Percentiles rank a stretch among this genome's conserved stretches.
These are phyloP conservation scores for Spathaspora girioi DNA, from an alignment of 805 yeast species.

Conservation along the genomic window DNA sequence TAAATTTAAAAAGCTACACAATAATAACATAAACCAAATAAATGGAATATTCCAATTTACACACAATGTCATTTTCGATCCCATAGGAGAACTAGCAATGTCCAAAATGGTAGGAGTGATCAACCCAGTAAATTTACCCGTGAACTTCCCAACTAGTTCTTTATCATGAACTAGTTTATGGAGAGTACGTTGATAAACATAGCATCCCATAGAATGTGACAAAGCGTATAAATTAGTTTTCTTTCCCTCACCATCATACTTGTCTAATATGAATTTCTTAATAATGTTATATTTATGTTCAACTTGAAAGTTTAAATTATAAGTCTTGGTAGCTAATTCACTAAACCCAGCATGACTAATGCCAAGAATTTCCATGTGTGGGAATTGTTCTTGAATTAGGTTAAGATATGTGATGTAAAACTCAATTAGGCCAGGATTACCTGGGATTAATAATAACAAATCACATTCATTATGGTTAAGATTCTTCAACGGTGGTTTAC, in stretches of 20 bases:
- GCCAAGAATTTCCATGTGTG: constrained; percentile 50
- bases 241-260: constrained; percentile 5
- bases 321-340: constrained; percentile 19
- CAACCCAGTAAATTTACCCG: constrained; percentile 49
- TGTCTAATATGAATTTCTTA: constrained; percentile 22
- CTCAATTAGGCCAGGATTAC: constrained; percentile 72
- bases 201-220: constrained; percentile 75
- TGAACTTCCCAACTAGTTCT: constrained; percentile 14
- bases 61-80: constrained; percentile 22
- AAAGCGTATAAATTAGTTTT: constrained; percentile 42
- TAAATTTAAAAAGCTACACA: constrained; percentile 5
- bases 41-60: constrained; percentile 24
- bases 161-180: constrained; percentile 20
- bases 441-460: constrained; percentile 62
- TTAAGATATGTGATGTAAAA: constrained; percentile 57
- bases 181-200: constrained; percentile 54
- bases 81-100: constrained; percentile 45
- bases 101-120: constrained; percentile 70
- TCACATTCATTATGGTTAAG: constrained; percentile 15
- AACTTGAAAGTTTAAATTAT: constrained; percentile 52
- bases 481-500: constrained; percentile 11
- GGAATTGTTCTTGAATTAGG: constrained; percentile 36
- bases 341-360: constrained; percentile 63
- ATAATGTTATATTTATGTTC: constrained; percentile 55
- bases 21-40: constrained; percentile 14